Evolutionary conservation across 1,284 basidiomycete genomes (phyloP), one percentile per base, ranked within the genome.

Genomic region (Ceratobasidium sp.): DNA sequence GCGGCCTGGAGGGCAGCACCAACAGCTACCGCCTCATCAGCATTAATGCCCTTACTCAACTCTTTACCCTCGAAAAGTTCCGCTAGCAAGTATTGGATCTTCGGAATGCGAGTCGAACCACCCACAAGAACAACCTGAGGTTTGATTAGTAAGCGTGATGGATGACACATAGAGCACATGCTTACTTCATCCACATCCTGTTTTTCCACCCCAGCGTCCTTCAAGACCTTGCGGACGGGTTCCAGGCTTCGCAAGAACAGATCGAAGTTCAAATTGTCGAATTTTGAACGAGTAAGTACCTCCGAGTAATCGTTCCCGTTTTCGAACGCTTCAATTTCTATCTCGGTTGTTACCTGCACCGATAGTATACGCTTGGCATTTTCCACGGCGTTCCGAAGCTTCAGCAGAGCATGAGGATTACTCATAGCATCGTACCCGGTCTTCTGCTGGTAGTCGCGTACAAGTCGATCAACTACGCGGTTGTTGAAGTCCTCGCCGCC

Each of bases 11-110:
- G 97, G 80, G 97, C 97, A 80, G 97, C 98, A 89, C 97, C 97
- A 86, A 98, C 98, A 51, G 98, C 97, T 80, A 99, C 97, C 78
- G 98, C 97, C 88, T 99, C 97, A 82, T 99, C 97, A 79, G 97
- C 97, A 92, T 99, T 99, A 90, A 99, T 99, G 85, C 82, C 83
- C 79, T 81, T 82, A 83, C 85, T 85, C 79, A 83, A 84, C 81
- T 85, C 83, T 81, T 85, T 85, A 75, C 88, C 88, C 81, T 85
- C 86, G 80, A 88, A 88, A 84, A 84, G 87, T 76, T 87, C 86
- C 81, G 85, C 84, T 82, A 90, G 86, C 79, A 90, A 86, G 80
- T 87, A 85, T 82, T 88, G 88, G 78, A 89, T 87, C 83, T 88
- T 88, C 82, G 88, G 88, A 80, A 89, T 89, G 84, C 88, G 87